Conservation (phyloP, 768 basidiomycete genomes). For the Lenzites betulinus region DNA sequence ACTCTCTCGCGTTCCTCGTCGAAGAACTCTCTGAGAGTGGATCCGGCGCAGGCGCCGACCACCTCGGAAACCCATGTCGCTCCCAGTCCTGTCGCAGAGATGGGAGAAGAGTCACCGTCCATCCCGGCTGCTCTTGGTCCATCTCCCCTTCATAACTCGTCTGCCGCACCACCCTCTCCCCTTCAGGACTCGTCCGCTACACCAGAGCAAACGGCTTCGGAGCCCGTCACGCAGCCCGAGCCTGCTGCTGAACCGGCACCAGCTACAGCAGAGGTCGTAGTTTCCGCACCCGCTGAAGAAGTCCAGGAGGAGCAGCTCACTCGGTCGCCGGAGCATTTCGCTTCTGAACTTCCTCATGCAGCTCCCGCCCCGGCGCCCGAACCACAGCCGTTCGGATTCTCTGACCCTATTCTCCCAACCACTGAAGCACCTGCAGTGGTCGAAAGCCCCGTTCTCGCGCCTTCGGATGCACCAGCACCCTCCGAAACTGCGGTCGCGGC, state of each 20-base stretch:
- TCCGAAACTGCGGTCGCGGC: neutral
- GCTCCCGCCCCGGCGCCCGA: slow-evolving; percentile 5
- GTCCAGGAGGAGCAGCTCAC: slow-evolving; percentile 4
- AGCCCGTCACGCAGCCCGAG: neutral
- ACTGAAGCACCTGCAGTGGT: neutral
- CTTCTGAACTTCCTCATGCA: neutral
- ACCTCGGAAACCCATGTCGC: slow-evolving; percentile 27
- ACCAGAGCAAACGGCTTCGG: neutral
- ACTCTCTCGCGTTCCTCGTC: slow-evolving; percentile 22
- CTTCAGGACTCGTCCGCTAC: neutral
- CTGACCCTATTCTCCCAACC: slow-evolving; percentile 19
- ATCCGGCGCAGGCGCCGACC: slow-evolving; percentile 34
- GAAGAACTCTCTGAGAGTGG: slow-evolving; percentile 34
- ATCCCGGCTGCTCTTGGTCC: slow-evolving; percentile 22
- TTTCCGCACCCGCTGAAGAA: neutral
- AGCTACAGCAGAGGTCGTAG: neutral
- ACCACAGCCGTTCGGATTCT: slow-evolving; percentile 15
- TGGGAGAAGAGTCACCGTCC: slow-evolving; percentile 26
- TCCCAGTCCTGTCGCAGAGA: slow-evolving; percentile 70
- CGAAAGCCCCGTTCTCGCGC: neutral
- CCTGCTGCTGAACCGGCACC: neutral
- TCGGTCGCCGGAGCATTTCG: slow-evolving; percentile 10
- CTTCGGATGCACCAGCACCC: neutral
- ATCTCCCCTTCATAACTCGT: slow-evolving; percentile 27
- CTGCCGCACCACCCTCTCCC: too few relatives aligned